These are phyloP conservation scores for Aspergillus udagawae DNA, from an alignment of 2,329 filamentous ascomycete species.

Conservation along the genomic window DNA sequence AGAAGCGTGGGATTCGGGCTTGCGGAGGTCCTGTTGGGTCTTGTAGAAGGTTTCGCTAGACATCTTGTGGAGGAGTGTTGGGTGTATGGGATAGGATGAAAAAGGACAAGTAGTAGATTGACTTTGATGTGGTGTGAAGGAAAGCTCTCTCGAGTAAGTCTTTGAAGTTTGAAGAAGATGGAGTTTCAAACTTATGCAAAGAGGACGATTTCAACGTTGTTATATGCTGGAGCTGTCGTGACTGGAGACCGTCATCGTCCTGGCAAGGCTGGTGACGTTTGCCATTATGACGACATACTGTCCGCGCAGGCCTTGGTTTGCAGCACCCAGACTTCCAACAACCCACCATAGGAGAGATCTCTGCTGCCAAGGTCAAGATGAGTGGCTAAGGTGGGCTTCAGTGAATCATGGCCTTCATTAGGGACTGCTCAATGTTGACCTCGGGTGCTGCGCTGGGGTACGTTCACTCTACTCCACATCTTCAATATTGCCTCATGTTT, in stretches of 20 bases:
- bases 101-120: background rate
- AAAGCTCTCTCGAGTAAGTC: background rate
- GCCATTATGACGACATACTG: background rate
- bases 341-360: no score
- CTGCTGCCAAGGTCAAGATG: background rate
- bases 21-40: slow-evolving; percentile 48
- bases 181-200: background rate
- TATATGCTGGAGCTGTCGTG: background rate
- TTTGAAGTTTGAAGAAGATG: background rate
- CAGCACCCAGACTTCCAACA: background rate
- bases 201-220: background rate
- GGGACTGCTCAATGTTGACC: no score
- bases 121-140: background rate
- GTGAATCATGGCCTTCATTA: background rate
- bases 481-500: background rate
- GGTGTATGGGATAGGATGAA: background rate
- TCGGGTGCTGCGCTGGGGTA: background rate
- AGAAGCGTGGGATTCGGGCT: slow-evolving; percentile 42
- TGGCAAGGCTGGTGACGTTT: background rate
- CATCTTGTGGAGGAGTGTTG: slow-evolving; percentile 17
- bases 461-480: background rate
- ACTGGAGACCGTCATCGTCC: background rate
- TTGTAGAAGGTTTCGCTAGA: slow-evolving; percentile 44
- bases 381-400: background rate
- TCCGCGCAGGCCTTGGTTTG: background rate